Evolutionary conservation across 331 rosid genomes (phyloP), one percentile per base, ranked within the genome.

Genomic region (Quercus tomentella): DNA sequence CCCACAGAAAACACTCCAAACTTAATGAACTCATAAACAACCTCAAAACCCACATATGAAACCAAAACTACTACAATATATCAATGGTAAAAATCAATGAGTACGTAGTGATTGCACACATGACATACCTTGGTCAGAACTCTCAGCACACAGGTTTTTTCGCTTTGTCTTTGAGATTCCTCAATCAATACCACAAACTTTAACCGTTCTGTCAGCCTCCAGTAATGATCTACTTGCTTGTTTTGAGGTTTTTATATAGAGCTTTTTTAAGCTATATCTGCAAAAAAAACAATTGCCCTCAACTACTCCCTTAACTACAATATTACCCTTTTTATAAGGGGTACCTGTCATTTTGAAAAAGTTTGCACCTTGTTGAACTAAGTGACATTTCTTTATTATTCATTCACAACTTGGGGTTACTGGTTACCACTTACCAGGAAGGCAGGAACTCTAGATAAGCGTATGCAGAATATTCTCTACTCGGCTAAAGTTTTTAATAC

Each of bases 61-160:
- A 8, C 25, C 72, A 67, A 18, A 31, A 67, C 51, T 8, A 60
- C 1, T 14, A 60, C 14, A 25, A 60, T 1, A 23, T 23, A 60
- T 60, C 17, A 10, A 60, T 60, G 30, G 49, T 2, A 60, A 25
- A 22, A 60, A 60, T 22, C 25, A 60, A 60, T 26, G 6, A 60
- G 18, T 22, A 60, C 15, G 1, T 4, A 23, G 4, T 60, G 5
- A 21, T 25, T 28, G 12, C 17, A 73, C 73, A 35, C 20, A 4
- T 51, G 22, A 76, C 71, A 43, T 73, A 82, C 74, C 81, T 52
- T 52, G 21, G 57, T 5, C 10, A 49, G 9, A 61, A 43, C 70
- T 77, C 63, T 56, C 76, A 57, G 80, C 77, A 33, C 37, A 49
- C 55, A 11, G 58, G 17, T 43, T 16, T n/a, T 37, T 31, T 54